Evolutionary conservation across 495 filamentous ascomycete genomes (phyloP), one percentile per base, ranked within the genome.

Genomic region (Penicillium paradoxum): DNA sequence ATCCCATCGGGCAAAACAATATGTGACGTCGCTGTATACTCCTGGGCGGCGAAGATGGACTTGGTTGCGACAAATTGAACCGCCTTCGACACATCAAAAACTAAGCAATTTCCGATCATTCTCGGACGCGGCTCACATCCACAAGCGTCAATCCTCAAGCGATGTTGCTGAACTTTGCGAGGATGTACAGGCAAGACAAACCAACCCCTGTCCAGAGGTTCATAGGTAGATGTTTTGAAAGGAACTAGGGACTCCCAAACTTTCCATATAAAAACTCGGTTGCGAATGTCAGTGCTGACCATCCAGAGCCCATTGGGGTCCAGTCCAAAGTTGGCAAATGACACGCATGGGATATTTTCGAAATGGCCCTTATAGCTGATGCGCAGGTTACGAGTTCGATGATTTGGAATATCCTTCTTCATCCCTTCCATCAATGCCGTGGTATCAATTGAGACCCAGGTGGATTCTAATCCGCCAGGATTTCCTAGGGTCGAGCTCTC

Each of bases 261-360:
- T 44, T 86, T 77, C 79, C 90, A 87, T 2, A 90, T 51, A 47
- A 83, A 76, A 1, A 84, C 73, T 17, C 65, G 71, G 18, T 89
- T 89, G 15, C 72, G 58, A 38, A 97, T 90, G 55, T 91, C 88
- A 10, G 83, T 83, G 18, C 86, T 90, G 15, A 85, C 76, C 36
- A 97, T 74, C 76, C 83, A 89, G 9, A 78, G 69, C 1, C 87
- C 90, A 11, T 79, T 68, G 8, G 77, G 69, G 57, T 89, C 83
- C 27, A 76, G 61, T 44, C 80, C 80, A 33, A 80, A 78, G 63
- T 85, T 84, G 48, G 79, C 73, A 54, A 97, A 97, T 10, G 81
- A 73, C 14, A 97, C 73, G 30, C 75, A 83, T 2, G 93, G 92
- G 4, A 96, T 89, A 58, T 97, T 96, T 17, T 69, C 56, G 17